phyloP scores from a whole-genome alignment of 2,329 filamentous ascomycete species.

The Endoconidiophora polonica region DNA sequence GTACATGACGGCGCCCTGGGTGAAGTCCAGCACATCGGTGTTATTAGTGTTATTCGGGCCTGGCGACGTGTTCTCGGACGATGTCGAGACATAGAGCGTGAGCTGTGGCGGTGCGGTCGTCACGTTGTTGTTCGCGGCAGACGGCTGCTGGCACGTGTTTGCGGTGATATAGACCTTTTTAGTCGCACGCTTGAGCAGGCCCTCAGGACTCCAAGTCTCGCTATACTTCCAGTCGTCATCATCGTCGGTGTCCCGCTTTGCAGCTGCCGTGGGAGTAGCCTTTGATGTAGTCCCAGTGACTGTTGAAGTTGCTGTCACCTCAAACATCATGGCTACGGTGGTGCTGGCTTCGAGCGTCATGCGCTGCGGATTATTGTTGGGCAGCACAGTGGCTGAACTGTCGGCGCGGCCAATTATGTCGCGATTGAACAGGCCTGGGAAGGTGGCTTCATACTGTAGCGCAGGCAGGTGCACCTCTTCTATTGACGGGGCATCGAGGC shows the following conservation, averaged over 20 bases:
- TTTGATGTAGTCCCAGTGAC: slow-evolving; percentile 8
- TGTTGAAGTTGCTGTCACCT: slow-evolving; percentile 18
- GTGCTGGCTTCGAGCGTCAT: slow-evolving; percentile 46
- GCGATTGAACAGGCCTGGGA: slow-evolving; percentile 38
- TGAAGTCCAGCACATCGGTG: slow-evolving; percentile 28
- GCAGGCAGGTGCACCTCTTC: not conserved
- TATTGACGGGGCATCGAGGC: not conserved
- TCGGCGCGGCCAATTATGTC: slow-evolving; percentile 46
- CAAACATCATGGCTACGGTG: slow-evolving; percentile 30
- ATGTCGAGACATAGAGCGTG: slow-evolving; percentile 58
- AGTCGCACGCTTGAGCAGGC: slow-evolving; percentile 3
- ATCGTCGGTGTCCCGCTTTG: slow-evolving; percentile 6
- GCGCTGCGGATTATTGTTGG: slow-evolving; percentile 46
- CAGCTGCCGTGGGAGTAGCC: not conserved
- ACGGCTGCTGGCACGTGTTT: slow-evolving; percentile 71
- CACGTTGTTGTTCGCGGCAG: slow-evolving; percentile 15
- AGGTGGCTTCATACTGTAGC: slow-evolving; percentile 40
- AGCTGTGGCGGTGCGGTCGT: slow-evolving; percentile 48
- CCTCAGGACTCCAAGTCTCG: slow-evolving; percentile 8
- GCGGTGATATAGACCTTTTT: slow-evolving; percentile 57
- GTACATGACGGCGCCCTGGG: slow-evolving; percentile 52
- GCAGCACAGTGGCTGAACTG: slow-evolving; percentile 30
- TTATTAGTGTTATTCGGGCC: slow-evolving; percentile 36
- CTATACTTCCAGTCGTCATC: slow-evolving; percentile 14
- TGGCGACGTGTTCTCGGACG: slow-evolving; percentile 44